Conservation (phyloP, 2,329 filamentous ascomycete genomes). For the Aspergillus sp. region DNA sequence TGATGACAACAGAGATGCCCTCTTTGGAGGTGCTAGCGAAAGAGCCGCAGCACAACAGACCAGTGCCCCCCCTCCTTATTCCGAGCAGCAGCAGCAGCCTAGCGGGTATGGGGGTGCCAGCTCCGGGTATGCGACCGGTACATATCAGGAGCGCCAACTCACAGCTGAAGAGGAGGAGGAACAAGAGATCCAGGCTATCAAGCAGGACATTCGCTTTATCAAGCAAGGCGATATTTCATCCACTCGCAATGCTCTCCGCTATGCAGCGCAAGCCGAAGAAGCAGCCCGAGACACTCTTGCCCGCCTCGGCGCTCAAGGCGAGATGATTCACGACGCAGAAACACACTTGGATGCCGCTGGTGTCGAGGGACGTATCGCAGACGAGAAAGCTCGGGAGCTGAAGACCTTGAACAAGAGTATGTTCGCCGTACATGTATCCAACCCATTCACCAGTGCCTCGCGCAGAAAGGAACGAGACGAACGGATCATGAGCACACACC, state of each 20-base stretch:
- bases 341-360: constrained; percentile 78
- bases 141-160: constrained; percentile 73
- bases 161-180: constrained; percentile 81
- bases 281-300: constrained; percentile 73
- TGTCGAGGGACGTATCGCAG: constrained; percentile 75
- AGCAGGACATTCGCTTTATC: constrained; percentile 73
- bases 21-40: constrained; percentile 62
- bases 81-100: constrained; percentile 28
- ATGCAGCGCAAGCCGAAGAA: constrained; percentile 71
- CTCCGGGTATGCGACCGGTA: constrained; percentile 41
- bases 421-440: constrained; percentile 81
- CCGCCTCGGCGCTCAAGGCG: constrained; percentile 76
- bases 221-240: constrained; percentile 78
- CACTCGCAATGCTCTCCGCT: constrained; percentile 70
- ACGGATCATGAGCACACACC: constrained; percentile 69
- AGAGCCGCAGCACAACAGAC: constrained; percentile 52
- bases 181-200: constrained; percentile 71
- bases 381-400: constrained; percentile 80
- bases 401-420: constrained; percentile 87
- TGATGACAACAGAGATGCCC: constrained; percentile 60
- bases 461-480: constrained; percentile 69
- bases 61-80: constrained; percentile 35
- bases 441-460: constrained; percentile 74
- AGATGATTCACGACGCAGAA: constrained; percentile 80
- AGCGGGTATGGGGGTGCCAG: constrained; percentile 39